A percentile compares a stretch with the other conserved stretches of the same genome.
Evolutionary conservation across 345 rosid genomes (phyloP).

Genomic region (Noccaea caerulescens): DNA sequence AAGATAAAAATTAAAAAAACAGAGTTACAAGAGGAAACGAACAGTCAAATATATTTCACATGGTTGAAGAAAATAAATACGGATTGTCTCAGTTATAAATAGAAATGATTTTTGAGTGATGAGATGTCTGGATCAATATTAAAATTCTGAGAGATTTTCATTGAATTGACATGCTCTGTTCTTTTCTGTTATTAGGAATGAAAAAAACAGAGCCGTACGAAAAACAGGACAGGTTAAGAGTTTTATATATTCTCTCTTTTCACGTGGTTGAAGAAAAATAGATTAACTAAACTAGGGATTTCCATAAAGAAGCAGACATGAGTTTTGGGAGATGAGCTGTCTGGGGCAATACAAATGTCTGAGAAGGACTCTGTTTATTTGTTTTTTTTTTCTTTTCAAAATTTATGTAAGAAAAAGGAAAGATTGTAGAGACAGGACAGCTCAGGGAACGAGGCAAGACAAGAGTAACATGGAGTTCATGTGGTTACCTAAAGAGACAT

Average conservation of each 20-base stretch:
- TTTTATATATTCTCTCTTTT: conserved; percentile 10
- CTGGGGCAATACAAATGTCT: conserved; percentile 19
- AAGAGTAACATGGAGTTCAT: conserved; percentile 46
- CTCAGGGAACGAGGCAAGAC: conserved; percentile 38
- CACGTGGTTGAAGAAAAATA: conserved; percentile 23
- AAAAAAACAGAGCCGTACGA: conserved; percentile 26
- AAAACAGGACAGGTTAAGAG: conserved; percentile 25
- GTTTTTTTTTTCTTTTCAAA: conserved; percentile 3
- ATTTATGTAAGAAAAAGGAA: conserved; percentile 29
- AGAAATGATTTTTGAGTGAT: conserved; percentile 15
- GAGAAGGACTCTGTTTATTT: conserved; percentile 31
- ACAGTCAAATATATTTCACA: conserved; percentile 25
- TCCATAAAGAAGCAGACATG: conserved; percentile 34
- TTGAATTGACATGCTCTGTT: conserved; percentile 21
- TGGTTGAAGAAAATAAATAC: conserved; percentile 12
- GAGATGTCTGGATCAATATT: conserved; percentile 31
- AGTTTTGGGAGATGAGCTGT: conserved; percentile 31
- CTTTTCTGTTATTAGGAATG: conserved; percentile 1
- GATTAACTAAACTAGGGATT: background rate
- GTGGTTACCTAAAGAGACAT: conserved; percentile 33
- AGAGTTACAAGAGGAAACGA: background rate
- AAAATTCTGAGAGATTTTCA: background rate
- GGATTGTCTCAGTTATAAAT: background rate
- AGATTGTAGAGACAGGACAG: conserved; percentile 35
- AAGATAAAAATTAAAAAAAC: background rate